Evolutionary conservation across 768 basidiomycete species (phyloP), one percentile per base, ranked within the genome.

Genomic region (Phlegmacium glaucopus): DNA sequence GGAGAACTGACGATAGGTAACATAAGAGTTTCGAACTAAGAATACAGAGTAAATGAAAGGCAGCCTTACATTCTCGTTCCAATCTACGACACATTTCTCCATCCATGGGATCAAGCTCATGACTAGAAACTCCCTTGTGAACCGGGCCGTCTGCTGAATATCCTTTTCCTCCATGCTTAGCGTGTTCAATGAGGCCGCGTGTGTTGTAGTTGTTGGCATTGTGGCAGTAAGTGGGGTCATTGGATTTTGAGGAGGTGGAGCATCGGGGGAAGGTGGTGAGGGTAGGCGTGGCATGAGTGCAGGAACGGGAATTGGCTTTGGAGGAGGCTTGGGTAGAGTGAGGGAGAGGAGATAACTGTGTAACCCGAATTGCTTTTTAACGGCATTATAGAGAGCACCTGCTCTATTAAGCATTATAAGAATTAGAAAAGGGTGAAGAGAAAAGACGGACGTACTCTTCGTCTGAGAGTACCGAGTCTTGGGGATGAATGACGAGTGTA

Each of bases 91-190:
- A 63, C 85, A 86, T 59, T 86, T 90, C 69, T 98, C 95, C 91
- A 98, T 94, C 90, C 90, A 97, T 1, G 94, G 94, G 3, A 97
- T 64, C 38, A 98, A 66, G 60, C 89, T 94, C 82, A 89, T 91
- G 9, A 85, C 83, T 4, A 91, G 75, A 55, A 97, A 87, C 64
- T 96, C 94, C 38, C 93, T 79, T 9, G 90, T 77, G 57, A 97
- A 92, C 44, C 80, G 78, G 0, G 83, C 82, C 6, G 83, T 79
- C 55, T 82, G 78, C 44, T 85, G 78, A 11, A 91, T 86, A 67
- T 95, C 93, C 39, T 69, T 67, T 56, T 91, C 83, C 8, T 70
- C 72, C 70, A 94, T 69, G 27, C 70, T 66, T 32, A 91, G 56
- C 1, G 77, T 71, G 53, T 74, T 72, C 7, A 71, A 45, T 15